phyloP scores from a whole-genome alignment of 225 moss, liverwort and hornwort genomes.

The Marchantia polymorpha region DNA sequence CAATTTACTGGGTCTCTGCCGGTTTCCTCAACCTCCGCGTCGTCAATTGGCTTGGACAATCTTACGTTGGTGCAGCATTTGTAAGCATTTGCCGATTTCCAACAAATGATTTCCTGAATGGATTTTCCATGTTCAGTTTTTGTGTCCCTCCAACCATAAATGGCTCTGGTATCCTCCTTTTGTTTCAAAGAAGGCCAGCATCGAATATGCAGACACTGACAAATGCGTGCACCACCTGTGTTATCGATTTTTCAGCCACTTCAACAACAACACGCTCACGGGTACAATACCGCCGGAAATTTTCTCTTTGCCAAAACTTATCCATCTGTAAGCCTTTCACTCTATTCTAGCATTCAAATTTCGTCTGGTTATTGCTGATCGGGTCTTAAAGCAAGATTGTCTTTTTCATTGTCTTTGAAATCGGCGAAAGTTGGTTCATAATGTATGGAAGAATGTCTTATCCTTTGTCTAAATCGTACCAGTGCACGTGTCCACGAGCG shows the following conservation, averaged over 20 bases:
- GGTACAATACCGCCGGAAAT: slow-evolving; percentile 60
- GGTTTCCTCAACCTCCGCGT: slow-evolving; percentile 17
- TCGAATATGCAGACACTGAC: not conserved
- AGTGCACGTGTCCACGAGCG: not conserved
- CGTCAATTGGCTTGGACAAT: slow-evolving; percentile 51
- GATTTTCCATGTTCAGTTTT: no score
- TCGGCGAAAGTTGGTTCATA: not conserved
- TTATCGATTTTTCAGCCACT: slow-evolving; percentile 51
- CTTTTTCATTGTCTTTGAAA: not conserved
- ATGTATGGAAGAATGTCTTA: not conserved
- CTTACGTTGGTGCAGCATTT: slow-evolving; percentile 47
- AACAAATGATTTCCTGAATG: not conserved
- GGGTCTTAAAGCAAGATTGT: not conserved
- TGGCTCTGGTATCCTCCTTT: not conserved
- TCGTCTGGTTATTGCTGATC: not conserved
- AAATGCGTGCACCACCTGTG: not conserved
- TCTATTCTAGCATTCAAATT: not conserved
- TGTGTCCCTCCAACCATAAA: not conserved
- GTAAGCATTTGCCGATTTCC: slow-evolving; percentile 27
- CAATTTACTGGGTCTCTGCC: not conserved
- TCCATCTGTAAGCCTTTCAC: slow-evolving; percentile 50
- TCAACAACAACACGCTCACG: slow-evolving; percentile 60
- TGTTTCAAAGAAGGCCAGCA: not conserved
- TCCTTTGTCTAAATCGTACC: not conserved
- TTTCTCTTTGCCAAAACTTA: slow-evolving; percentile 28